Base-by-base conservation (phyloP, 2,329 filamentous ascomycete species). In the Fonsecaea erecta region DNA sequence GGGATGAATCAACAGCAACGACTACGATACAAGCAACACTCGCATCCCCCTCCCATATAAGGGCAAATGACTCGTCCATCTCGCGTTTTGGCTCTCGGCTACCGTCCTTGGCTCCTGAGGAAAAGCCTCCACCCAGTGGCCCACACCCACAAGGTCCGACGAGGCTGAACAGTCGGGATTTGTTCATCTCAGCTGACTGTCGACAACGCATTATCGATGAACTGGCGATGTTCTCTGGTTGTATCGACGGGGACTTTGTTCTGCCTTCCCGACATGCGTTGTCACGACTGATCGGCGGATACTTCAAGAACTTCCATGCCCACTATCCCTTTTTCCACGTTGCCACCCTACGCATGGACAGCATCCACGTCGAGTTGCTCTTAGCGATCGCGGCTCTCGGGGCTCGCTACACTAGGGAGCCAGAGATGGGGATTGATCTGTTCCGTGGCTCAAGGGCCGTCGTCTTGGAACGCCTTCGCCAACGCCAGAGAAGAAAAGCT, bases 261-360 rank as follows among this genome's bases (percentile, higher is more conserved):
- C 43, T 48, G 3, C 89, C 89, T 1, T 90, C 88, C 4, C 84
- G 89, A 2, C 84, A 90, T 69, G 90, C 89, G 0, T 74, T 91
- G 32, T 88, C 87, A 1, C 79, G 89, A 35, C 91, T 90, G 67
- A 76, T 91, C 32, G 88, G 90, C 63, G 89, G 88, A 1, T 92
- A 90, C 70, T 84, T 90, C 59, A 85, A 83, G 63, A 88, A 88
- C 0, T 90, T 92, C 64, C 81, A 86, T 62, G 80, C 84, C 26
- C 84, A 86, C 66, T 79, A 86, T 52, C 85, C 84, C 0, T 86
- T 91, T 66, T 78, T 92, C 28, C 89, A 92, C 73, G 77, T 90
- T 5, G 86, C 89, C 0, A 91, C 88, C 0, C 80, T 91, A 52
- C 81, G 82, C 1, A 84, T 88, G 0, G 84, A 84, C 6, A 84